Evolutionary conservation across 2,329 filamentous ascomycete genomes (phyloP).

Genomic region (Pestalotiopsis sp.): DNA sequence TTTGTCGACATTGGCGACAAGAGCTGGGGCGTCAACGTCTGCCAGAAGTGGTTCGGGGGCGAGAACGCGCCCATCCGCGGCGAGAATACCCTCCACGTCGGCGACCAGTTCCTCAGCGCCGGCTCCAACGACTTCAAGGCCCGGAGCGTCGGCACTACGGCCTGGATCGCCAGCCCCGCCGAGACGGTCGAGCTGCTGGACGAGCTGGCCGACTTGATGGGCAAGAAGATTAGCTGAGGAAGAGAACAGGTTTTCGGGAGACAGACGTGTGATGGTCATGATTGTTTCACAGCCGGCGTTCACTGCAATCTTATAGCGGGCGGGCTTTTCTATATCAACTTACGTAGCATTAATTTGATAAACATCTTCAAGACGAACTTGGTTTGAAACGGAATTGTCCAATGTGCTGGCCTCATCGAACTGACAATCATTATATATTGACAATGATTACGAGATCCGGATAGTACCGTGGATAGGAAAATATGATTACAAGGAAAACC

Average conservation of each 20-base stretch:
- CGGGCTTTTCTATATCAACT: neutral
- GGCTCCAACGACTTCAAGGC: constrained; percentile 98
- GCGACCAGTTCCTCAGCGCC: constrained; percentile 94
- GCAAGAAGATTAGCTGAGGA: constrained; percentile 37
- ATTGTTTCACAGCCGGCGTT: neutral
- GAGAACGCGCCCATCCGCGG: constrained; percentile 55
- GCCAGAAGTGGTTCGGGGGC: constrained; percentile 80
- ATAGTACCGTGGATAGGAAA: too few relatives aligned
- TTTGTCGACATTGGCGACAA: constrained; percentile 99
- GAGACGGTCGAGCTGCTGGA: constrained; percentile 91
- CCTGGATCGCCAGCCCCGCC: constrained; percentile 90
- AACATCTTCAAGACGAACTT: too few relatives aligned
- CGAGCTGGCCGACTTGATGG: constrained; percentile 67
- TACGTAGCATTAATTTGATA: neutral
- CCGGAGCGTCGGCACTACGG: constrained; percentile 85
- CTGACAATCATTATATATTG: neutral
- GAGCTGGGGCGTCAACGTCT: constrained; percentile 90
- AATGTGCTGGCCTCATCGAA: neutral
- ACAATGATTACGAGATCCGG: neutral
- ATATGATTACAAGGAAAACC: too few relatives aligned
- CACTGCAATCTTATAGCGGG: neutral
- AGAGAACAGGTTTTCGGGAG: neutral
- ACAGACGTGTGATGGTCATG: neutral
- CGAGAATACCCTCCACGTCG: constrained; percentile 85
- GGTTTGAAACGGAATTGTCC: neutral